phyloP scores from a whole-genome alignment of 805 yeast species.

The Ogataea henricii region DNA sequence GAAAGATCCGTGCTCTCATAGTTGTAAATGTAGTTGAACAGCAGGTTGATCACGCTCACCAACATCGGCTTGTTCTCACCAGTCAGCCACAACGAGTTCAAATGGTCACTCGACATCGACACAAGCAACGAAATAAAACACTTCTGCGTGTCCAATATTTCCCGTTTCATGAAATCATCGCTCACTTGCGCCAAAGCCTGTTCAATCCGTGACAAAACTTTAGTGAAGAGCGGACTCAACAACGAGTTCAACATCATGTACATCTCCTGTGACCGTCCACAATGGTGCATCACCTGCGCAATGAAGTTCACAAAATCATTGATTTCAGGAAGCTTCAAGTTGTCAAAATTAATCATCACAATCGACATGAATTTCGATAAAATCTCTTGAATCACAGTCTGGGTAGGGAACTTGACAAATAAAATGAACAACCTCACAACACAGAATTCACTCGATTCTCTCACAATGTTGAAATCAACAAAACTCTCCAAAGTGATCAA shows the following conservation, averaged over 20 bases:
- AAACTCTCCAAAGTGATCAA: constrained; percentile 80
- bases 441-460: constrained; percentile 86
- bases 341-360: constrained; percentile 56
- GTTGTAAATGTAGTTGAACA: constrained; percentile 64
- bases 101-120: constrained; percentile 72
- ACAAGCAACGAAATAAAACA: constrained; percentile 70
- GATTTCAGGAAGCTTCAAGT: constrained; percentile 64
- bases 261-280: constrained; percentile 63
- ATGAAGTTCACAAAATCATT: constrained; percentile 81
- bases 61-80: constrained; percentile 58
- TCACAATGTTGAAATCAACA: constrained; percentile 61
- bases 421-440: constrained; percentile 85
- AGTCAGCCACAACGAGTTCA: constrained; percentile 74
- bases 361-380: constrained; percentile 73
- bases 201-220: constrained; percentile 49
- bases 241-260: constrained; percentile 75
- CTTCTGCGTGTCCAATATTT: constrained; percentile 64
- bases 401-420: constrained; percentile 46
- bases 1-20: constrained; percentile 57
- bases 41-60: constrained; percentile 59
- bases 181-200: constrained; percentile 20
- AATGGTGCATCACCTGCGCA: constrained; percentile 84
- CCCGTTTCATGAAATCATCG: constrained; percentile 48
- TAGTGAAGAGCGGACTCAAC: constrained; percentile 70
- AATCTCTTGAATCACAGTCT: constrained; percentile 42